Base-by-base conservation (phyloP, 306 rosid species). In the Amphicarpaea edgeworthii region DNA sequence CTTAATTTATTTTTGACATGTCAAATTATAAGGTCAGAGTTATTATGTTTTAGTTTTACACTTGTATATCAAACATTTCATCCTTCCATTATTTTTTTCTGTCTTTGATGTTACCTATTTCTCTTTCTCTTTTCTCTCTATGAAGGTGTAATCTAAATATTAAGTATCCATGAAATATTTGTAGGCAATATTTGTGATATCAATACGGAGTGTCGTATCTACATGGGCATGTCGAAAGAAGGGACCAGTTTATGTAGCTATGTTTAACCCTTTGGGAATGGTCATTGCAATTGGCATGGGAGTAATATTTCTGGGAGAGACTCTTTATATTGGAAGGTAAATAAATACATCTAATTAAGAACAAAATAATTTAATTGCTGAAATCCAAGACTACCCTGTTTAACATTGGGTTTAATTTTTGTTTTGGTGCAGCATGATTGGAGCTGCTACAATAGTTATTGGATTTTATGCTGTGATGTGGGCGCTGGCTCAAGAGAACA, bases 391-490 rank as follows among this genome's bases (percentile, higher is more conserved):
- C 5, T 75, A 19, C 19, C 1, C 8, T 74, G 10, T 42, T 55
- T 6, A 77, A 16, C 3, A 17, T 38, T 68, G 42, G 34, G 58
- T 15, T 43, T 45, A 23, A 21, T 10, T 76, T 23, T 23, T 43
- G 30, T 76, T 23, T 23, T 43, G 30, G 43, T 73, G 79, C 75
- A 87, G 86, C 63, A 2, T 85, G 59, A 72, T 88, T 63, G 92
- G 89, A 49, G 82, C 76, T 8, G 69, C 21, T 6, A 49, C 63
- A 68, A 81, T 83, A 20, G 84, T 75, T 23, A 21, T 83, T 26
- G 92, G 89, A 51, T 88, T 88, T 68, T 88, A 85, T 80, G 77
- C 66, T 17, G 86, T 88, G 60, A 64, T 88, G 45, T 88, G 92
- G 89, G 92, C 85, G 0, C 62, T 55, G 40, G 68, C 78, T 40